Evolutionary conservation across 306 rosid genomes (phyloP), one percentile per base, ranked within the genome.

Genomic region (Gastrolobium villosum): DNA sequence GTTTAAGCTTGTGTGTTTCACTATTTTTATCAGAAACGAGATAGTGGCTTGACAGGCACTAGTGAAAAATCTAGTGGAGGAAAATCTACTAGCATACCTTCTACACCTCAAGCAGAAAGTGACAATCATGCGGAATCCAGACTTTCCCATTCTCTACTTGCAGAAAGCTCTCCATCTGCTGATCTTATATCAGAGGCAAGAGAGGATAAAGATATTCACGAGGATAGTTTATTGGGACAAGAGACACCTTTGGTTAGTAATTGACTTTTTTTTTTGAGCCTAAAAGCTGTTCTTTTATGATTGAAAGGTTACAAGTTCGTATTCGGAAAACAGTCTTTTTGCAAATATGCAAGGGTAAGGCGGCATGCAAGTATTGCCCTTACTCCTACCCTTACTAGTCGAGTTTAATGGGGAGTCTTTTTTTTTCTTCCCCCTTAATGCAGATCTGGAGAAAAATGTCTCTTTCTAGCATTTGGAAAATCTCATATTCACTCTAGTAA

Each of bases 31-130:
- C 93, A 95, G 99, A 95, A 95, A 95, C 97, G 96, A 72, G 99
- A 95, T 79, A 82, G 86, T 86, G 88, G 88, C 70, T 77, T 88
- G 81, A 81, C 93, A 65, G 89, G 87, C 86, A 65, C 87, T 4
- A 93, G 97, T 78, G 99, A 95, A 79, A 93, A 86, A 88, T 95
- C 96, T 37, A 93, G 97, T 81, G 99, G 97, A 77, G 92, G 90
- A 46, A 93, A 89, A 85, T 92, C 99, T 75, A 60, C 82, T 37
- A 91, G 97, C 82, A 87, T 91, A 43, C 98, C 99, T 70, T 93
- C 99, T 52, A 95, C 99, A 48, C 98, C 99, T 79, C 98, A 87
- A 82, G 91, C 90, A 64, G 98, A 91, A 86, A 86, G 80, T 63
- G 84, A 84, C 30, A 88, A 89, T 84, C 89, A 86, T 61, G 55